Evolutionary conservation across 495 filamentous ascomycete species (phyloP).

Genomic region (Penicillium silybi): DNA sequence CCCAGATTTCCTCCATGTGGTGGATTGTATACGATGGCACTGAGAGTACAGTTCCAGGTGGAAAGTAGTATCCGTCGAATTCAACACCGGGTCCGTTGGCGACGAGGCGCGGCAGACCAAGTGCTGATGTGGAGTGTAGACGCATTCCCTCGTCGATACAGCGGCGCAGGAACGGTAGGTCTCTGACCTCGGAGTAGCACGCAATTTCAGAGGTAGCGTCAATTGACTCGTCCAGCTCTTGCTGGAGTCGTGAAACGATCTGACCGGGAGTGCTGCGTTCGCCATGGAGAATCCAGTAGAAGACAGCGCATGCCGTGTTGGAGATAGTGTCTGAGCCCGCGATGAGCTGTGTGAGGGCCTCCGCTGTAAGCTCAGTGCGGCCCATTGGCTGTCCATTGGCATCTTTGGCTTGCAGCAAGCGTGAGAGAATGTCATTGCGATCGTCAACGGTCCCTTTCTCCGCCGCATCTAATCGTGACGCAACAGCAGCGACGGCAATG

Average conservation of each 20-base stretch:
- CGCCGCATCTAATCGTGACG: conserved; percentile 57
- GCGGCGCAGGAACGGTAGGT: conserved; percentile 64
- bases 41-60: conserved; percentile 61
- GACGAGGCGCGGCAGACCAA: conserved; percentile 73
- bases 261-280: conserved; percentile 44
- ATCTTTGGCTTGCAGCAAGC: conserved; percentile 72
- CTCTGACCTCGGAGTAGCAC: conserved; percentile 55
- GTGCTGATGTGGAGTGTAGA: conserved; percentile 72
- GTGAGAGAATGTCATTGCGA: conserved; percentile 69
- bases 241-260: conserved; percentile 59
- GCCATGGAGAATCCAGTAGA: conserved; percentile 62
- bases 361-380: conserved; percentile 67
- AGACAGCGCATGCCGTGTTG: conserved; percentile 72
- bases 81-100: conserved; percentile 48
- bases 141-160: conserved; percentile 79
- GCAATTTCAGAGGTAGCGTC: conserved; percentile 50
- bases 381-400: conserved; percentile 65
- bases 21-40: conserved; percentile 79
- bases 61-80: conserved; percentile 54
- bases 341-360: conserved; percentile 77
- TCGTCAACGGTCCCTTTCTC: conserved; percentile 22
- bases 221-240: conserved; percentile 63
- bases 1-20: conserved; percentile 72
- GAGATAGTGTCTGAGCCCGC: conserved; percentile 76
- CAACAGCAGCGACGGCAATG: conserved; percentile 69